Evolutionary conservation across 805 yeast species (phyloP).

Genomic region (Nakazawaea ernobii): DNA sequence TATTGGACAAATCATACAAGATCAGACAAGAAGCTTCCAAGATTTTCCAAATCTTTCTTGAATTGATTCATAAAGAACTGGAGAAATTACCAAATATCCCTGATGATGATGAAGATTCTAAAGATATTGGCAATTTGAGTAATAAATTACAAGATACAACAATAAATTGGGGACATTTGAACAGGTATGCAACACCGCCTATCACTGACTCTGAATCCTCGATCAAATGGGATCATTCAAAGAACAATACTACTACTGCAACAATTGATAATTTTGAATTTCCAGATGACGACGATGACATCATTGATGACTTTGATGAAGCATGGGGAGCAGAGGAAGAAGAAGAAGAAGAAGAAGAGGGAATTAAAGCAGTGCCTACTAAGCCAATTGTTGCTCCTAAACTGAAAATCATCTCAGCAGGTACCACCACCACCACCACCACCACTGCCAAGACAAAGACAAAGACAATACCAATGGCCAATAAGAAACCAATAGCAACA

Average conservation of each 20-base stretch:
- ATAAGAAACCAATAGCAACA: not conserved
- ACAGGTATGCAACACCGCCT: conserved; percentile 12
- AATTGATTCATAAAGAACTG: conserved; percentile 45
- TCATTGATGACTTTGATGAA: conserved; percentile 7
- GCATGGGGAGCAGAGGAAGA: conserved; percentile 14
- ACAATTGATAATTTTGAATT: not conserved
- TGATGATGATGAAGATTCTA: conserved; percentile 13
- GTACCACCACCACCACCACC: conserved; percentile 3
- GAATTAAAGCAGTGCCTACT: not conserved
- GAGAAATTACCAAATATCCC: conserved; percentile 24
- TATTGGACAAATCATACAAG: conserved; percentile 65
- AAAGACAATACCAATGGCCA: conserved; percentile 4
- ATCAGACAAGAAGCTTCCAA: conserved; percentile 70
- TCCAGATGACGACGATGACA: conserved; percentile 5
- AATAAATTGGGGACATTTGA: conserved; percentile 14
- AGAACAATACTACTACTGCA: not conserved
- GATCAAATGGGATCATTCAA: conserved; percentile 5
- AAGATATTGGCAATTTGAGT: conserved; percentile 8
- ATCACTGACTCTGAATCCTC: conserved; percentile 17
- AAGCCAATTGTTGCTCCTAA: too few species aligned
- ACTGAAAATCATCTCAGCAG: not conserved
- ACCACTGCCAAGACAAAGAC: not conserved
- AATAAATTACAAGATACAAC: conserved; percentile 19
- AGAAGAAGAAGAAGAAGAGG: conserved; percentile 14
- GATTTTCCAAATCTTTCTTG: conserved; percentile 58